A percentile compares a stretch with the other conserved stretches of the same genome.
These are phyloP conservation scores for Apiospora aurea DNA, from an alignment of 2,329 filamentous ascomycete genomes.

Conservation along the genomic window DNA sequence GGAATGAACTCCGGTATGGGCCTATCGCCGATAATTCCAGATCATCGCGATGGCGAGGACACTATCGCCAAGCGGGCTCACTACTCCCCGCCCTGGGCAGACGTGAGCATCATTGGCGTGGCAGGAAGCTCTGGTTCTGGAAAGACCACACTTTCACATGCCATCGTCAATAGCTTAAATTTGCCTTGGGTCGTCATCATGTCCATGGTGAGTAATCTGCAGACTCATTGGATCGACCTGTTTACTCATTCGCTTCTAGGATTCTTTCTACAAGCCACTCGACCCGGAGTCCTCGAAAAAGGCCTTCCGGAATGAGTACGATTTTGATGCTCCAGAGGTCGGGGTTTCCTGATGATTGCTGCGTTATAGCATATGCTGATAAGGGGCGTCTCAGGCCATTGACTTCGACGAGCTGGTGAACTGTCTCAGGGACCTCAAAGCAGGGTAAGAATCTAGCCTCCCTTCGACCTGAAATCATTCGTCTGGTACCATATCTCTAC, in stretches of 20 bases:
- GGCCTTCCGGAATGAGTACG: constrained; percentile 90
- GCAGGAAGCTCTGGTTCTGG: constrained; percentile 94
- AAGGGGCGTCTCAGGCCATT: constrained; percentile 64
- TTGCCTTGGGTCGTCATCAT: constrained; percentile 98
- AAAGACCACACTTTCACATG: constrained; percentile 92
- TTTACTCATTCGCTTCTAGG: constrained; percentile 59
- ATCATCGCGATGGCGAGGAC: constrained; percentile 42
- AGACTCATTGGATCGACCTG: constrained; percentile 14
- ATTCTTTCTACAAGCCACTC: constrained; percentile 96
- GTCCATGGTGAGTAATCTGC: constrained; percentile 74
- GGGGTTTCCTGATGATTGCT: constrained; percentile 31
- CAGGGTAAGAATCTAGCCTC: constrained; percentile 69
- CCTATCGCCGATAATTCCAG: constrained; percentile 38
- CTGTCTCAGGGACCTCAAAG: constrained; percentile 82
- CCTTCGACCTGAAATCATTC: constrained; percentile 21
- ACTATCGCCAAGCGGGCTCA: constrained; percentile 68
- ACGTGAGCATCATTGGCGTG: constrained; percentile 95
- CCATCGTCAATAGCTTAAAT: constrained; percentile 88
- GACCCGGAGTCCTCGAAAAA: constrained; percentile 77
- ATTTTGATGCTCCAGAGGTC: constrained; percentile 90
- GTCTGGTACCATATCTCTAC: neutral
- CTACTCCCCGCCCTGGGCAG: constrained; percentile 94
- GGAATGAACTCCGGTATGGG: constrained; percentile 40
- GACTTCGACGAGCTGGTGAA: constrained; percentile 92
- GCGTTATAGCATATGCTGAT: constrained; percentile 34